Conservation (phyloP, 23 red algal genomes). For the Agarophyton chilense region DNA sequence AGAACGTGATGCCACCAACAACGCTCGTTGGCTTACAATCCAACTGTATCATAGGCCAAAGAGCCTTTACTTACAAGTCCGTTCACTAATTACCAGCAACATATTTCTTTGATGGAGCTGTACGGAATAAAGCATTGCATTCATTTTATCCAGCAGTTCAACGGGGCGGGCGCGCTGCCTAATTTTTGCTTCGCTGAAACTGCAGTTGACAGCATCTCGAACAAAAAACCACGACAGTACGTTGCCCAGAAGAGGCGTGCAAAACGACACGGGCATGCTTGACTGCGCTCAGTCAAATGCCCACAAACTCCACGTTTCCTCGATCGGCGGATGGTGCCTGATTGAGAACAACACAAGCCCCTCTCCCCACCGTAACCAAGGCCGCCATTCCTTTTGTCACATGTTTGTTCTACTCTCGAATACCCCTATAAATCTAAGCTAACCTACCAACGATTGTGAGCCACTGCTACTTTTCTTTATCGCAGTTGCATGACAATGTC, state of each 20-base stretch:
- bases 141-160: slow-evolving; percentile 1
- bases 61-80: not conserved
- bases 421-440: not conserved
- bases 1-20: no score
- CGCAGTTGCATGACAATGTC: not conserved
- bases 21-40: not conserved
- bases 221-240: slow-evolving; percentile 11
- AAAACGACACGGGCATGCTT: not conserved
- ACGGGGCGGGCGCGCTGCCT: not conserved
- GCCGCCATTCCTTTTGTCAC: not conserved
- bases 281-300: not conserved
- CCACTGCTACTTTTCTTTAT: not conserved
- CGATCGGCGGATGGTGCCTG: not conserved
- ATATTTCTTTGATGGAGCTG: slow-evolving; percentile 6
- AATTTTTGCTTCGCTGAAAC: not conserved
- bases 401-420: not conserved
- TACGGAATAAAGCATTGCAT: slow-evolving; percentile 7
- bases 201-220: not conserved
- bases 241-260: not conserved
- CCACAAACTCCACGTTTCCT: not conserved
- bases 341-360: not conserved
- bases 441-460: no score
- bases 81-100: not conserved
- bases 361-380: not conserved
- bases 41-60: not conserved